phyloP scores from a whole-genome alignment of 177 flowering plant genomes.

The Vitis hybrid region DNA sequence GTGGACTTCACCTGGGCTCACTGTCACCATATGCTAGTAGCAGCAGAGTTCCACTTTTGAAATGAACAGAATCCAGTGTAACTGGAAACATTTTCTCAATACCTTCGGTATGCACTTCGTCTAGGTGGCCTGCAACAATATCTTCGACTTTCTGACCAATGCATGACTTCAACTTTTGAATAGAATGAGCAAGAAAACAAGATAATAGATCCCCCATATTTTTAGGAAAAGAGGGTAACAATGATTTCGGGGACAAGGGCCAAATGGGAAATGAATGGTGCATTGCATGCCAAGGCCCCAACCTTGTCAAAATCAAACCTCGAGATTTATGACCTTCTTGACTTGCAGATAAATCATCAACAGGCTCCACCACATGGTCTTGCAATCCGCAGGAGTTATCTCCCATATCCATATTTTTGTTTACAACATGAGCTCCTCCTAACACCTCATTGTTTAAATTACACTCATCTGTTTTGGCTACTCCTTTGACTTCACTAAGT shows the following conservation, averaged over 20 bases:
- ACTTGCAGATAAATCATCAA: slow-evolving; percentile 24
- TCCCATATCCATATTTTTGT: slow-evolving; percentile 13
- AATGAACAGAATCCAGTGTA: slow-evolving; percentile 80
- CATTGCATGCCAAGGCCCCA: slow-evolving; percentile 29
- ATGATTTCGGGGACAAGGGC: slow-evolving; percentile 28
- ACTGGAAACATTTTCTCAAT: slow-evolving; percentile 73
- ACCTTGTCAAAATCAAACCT: slow-evolving; percentile 19
- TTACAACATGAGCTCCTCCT: slow-evolving; percentile 17
- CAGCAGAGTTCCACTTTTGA: slow-evolving; percentile 50
- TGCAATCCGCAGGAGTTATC: slow-evolving; percentile 13
- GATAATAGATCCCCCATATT: slow-evolving; percentile 33
- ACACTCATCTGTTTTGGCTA: slow-evolving; percentile 8
- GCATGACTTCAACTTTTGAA: slow-evolving; percentile 52
- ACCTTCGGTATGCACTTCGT: slow-evolving; percentile 45
- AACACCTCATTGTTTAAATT: slow-evolving; percentile 13
- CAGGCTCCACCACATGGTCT: slow-evolving; percentile 22
- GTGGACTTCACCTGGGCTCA: slow-evolving; percentile 70
- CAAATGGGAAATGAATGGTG: slow-evolving; percentile 23
- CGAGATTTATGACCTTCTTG: slow-evolving; percentile 24
- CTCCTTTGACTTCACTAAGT: slow-evolving; percentile 14
- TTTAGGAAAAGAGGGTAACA: slow-evolving; percentile 25
- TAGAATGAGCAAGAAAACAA: slow-evolving; percentile 31
- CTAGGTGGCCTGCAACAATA: slow-evolving; percentile 52
- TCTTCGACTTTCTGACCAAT: slow-evolving; percentile 47
- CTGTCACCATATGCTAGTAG: slow-evolving; percentile 63